A percentile compares a stretch with the other conserved stretches of the same genome.
Evolutionary conservation across 1,139 yeast genomes (phyloP).

Genomic region (Lodderomyces margitis): DNA sequence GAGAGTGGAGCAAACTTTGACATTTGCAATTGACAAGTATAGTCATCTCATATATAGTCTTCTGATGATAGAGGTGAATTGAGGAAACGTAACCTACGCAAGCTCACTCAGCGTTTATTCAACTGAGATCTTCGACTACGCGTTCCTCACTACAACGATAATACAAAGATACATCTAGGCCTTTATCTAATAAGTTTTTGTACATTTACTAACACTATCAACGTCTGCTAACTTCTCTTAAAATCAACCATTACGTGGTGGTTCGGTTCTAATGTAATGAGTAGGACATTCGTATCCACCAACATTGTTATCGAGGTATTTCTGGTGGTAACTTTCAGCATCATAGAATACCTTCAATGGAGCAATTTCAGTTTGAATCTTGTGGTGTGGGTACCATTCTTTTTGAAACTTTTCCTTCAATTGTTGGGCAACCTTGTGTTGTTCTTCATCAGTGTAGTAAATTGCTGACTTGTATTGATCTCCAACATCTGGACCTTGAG

Average conservation of each 20-base stretch:
- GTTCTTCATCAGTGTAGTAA: slow-evolving; percentile 54
- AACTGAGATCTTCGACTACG: too few relatives aligned
- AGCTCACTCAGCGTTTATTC: too few relatives aligned
- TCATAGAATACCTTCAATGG: slow-evolving; percentile 75
- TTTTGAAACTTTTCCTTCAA: slow-evolving; percentile 33
- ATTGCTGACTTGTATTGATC: slow-evolving; percentile 83
- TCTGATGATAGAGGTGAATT: too few relatives aligned
- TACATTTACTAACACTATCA: background rate
- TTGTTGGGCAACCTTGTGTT: slow-evolving; percentile 28
- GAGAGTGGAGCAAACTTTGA: too few relatives aligned
- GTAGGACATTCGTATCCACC: slow-evolving; percentile 87
- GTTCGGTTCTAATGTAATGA: slow-evolving; percentile 60
- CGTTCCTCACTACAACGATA: background rate
- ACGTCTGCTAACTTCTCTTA: background rate
- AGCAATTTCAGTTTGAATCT: slow-evolving; percentile 61
- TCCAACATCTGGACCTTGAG: slow-evolving; percentile 83
- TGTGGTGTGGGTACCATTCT: slow-evolving; percentile 44
- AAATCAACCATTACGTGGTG: slow-evolving; percentile 17
- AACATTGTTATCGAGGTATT: slow-evolving; percentile 76
- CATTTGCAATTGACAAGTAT: too few relatives aligned
- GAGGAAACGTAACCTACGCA: too few relatives aligned
- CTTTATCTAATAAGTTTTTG: background rate
- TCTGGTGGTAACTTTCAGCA: slow-evolving; percentile 92
- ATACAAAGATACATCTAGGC: too few relatives aligned
- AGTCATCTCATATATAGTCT: too few relatives aligned